These are phyloP conservation scores for Rehmannia glutinosa DNA, from an alignment of 257 asterid genomes.

Conservation along the genomic window DNA sequence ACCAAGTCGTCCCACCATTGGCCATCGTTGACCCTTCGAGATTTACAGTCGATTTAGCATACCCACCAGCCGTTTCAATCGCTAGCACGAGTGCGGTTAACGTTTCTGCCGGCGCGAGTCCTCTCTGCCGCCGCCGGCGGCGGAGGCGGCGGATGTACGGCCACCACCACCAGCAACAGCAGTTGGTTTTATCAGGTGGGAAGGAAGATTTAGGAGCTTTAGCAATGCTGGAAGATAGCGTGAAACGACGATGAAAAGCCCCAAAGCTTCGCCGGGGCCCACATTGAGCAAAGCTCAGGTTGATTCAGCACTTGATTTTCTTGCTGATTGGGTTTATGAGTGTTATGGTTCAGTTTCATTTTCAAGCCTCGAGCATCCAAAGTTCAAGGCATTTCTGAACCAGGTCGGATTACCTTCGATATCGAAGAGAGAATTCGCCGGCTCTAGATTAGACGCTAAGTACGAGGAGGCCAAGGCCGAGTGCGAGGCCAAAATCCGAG, in stretches of 20 bases:
- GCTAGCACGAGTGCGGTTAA: conserved; percentile 32
- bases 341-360: conserved; percentile 85
- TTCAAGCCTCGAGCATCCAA: conserved; percentile 85
- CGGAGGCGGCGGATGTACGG: conserved; percentile 32
- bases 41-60: conserved; percentile 58
- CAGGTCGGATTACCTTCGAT: conserved; percentile 75
- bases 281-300: conserved; percentile 60
- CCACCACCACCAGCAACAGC: conserved; percentile 48
- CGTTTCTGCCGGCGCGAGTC: conserved; percentile 27
- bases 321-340: conserved; percentile 88
- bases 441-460: conserved; percentile 62
- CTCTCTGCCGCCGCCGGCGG: no score
- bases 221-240: conserved; percentile 87
- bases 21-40: conserved; percentile 74
- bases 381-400: conserved; percentile 74
- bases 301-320: conserved; percentile 67
- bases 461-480: conserved; percentile 64
- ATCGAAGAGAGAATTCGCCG: conserved; percentile 55
- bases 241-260: conserved; percentile 84
- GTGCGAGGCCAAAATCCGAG: conserved; percentile 81
- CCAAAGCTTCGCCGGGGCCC: conserved; percentile 65
- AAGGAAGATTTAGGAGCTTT: conserved; percentile 88
- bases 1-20: conserved; percentile 42
- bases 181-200: conserved; percentile 79
- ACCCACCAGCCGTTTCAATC: conserved; percentile 46